A percentile compares a stretch with the other conserved stretches of the same genome.
Evolutionary conservation across 495 filamentous ascomycete genomes (phyloP).

Genomic region (Rhypophila decipiens): DNA sequence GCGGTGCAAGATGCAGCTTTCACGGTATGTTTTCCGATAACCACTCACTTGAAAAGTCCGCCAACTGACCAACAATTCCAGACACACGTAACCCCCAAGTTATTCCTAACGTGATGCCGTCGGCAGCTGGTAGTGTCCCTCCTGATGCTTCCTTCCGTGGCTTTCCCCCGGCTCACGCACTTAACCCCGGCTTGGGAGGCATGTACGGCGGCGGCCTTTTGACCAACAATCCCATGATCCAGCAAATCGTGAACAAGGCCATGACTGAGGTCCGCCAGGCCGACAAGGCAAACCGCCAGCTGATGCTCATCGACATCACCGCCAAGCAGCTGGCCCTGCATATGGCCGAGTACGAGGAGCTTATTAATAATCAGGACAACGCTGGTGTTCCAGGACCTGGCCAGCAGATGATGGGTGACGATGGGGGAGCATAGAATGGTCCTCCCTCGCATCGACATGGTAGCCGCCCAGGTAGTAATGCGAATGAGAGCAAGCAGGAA

Average conservation of each 20-base stretch:
- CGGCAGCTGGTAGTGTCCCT: conserved; percentile 15
- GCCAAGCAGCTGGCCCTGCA: conserved; percentile 40
- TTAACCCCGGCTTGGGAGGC: conserved; percentile 7
- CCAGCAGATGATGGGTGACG: conserved; percentile 24
- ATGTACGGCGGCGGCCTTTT: conserved; percentile 18
- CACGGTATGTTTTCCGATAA: conserved; percentile 30
- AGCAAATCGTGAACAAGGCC: conserved; percentile 31
- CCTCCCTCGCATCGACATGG: no score
- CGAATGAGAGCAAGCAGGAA: no score
- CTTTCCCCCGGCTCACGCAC: conserved; percentile 13
- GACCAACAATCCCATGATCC: conserved; percentile 29
- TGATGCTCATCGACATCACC: conserved; percentile 35
- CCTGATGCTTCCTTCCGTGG: conserved; percentile 14
- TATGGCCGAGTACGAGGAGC: conserved; percentile 37
- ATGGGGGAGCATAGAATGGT: conserved; percentile 19
- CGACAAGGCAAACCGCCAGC: conserved; percentile 32
- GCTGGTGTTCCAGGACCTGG: conserved; percentile 13
- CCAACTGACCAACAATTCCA: not conserved
- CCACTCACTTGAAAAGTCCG: not conserved
- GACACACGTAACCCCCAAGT: conserved; percentile 23
- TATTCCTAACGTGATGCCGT: conserved; percentile 8
- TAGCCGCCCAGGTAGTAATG: not conserved
- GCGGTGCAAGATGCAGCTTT: conserved; percentile 44
- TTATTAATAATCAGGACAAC: conserved; percentile 1
- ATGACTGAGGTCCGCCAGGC: conserved; percentile 34